These are phyloP conservation scores for Coemansia sp. DNA, from an alignment of 371 early-diverging fungal genomes.

Conservation along the genomic window DNA sequence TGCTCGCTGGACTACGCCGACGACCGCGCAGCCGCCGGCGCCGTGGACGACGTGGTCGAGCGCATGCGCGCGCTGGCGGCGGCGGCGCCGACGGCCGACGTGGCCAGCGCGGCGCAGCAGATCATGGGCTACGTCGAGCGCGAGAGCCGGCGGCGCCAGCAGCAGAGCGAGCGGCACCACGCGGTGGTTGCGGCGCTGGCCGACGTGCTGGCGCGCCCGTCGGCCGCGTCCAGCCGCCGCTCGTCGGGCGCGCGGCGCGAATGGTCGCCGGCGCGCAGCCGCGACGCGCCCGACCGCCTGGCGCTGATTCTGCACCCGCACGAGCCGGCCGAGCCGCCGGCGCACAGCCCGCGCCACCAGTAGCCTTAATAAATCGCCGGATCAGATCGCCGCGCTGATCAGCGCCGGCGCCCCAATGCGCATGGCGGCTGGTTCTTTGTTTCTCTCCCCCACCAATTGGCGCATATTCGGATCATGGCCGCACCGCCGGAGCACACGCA, in stretches of 20 bases:
- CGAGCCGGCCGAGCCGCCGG: background rate
- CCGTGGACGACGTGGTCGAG: constrained; percentile 21
- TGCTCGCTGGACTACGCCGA: constrained; percentile 6
- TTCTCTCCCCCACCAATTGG: background rate
- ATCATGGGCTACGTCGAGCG: constrained; percentile 43
- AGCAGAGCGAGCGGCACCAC: constrained; percentile 45
- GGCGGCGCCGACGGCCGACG: constrained; percentile 18
- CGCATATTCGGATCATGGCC: constrained; percentile 13
- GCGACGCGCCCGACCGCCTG: constrained; percentile 2
- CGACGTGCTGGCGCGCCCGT: constrained; percentile 31
- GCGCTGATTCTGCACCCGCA: constrained; percentile 2
- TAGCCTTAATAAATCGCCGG: no score
- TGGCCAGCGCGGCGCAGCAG: constrained; percentile 29
- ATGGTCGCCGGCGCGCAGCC: background rate
- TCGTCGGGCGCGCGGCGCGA: constrained; percentile 19
- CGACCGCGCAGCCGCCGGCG: background rate
- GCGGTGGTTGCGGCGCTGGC: constrained; percentile 36
- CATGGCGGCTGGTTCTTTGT: background rate
- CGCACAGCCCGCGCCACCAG: background rate
- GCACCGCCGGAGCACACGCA: constrained; percentile 24
- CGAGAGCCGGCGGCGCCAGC: constrained; percentile 40
- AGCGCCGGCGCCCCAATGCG: no score
- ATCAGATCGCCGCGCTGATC: no score
- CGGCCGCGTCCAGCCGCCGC: constrained; percentile 30
- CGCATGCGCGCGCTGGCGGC: constrained; percentile 33